A percentile compares a stretch with the other conserved stretches of the same genome.
Evolutionary conservation across 2,329 filamentous ascomycete genomes (phyloP).

Genomic region (Colletotrichum sp.): DNA sequence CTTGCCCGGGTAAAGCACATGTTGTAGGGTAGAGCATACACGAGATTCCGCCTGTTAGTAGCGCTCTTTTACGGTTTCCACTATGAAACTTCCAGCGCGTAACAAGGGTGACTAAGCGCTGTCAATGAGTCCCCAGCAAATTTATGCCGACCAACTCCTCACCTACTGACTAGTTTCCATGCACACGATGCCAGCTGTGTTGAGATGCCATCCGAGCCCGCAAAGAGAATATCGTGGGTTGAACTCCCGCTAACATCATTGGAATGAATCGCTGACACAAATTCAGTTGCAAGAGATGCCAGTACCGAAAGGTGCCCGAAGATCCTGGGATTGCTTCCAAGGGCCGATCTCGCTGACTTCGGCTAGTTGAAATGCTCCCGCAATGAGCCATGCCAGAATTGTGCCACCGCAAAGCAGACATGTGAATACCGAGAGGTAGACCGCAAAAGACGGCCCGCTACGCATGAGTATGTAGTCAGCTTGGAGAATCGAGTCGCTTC

Average conservation of each 20-base stretch:
- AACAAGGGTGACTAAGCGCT: background rate
- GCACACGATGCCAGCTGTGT: background rate
- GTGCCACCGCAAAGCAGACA: background rate
- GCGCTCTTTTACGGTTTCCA: background rate
- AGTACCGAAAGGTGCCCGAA: background rate
- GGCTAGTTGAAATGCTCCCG: conserved; percentile 20
- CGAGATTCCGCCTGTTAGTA: background rate
- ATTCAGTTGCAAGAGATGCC: background rate
- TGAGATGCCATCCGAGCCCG: background rate
- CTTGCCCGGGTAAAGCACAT: background rate
- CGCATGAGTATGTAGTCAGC: conserved; percentile 16
- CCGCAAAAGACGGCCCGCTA: conserved; percentile 16
- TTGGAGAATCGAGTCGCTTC: conserved; percentile 20
- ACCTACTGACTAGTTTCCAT: background rate
- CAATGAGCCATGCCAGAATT: conserved; percentile 21
- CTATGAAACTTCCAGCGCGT: background rate
- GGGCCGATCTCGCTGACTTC: background rate
- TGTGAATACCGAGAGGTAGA: conserved; percentile 23
- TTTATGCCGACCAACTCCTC: background rate
- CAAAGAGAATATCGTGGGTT: background rate
- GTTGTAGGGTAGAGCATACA: background rate
- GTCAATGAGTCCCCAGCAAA: background rate
- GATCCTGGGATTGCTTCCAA: background rate
- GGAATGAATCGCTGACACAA: background rate
- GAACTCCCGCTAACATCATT: too few relatives aligned